Percentiles rank a stretch among this genome's conserved stretches.
Evolutionary conservation across 129 eudicot genomes (phyloP).

Genomic region (Oenanthe sinensis): DNA sequence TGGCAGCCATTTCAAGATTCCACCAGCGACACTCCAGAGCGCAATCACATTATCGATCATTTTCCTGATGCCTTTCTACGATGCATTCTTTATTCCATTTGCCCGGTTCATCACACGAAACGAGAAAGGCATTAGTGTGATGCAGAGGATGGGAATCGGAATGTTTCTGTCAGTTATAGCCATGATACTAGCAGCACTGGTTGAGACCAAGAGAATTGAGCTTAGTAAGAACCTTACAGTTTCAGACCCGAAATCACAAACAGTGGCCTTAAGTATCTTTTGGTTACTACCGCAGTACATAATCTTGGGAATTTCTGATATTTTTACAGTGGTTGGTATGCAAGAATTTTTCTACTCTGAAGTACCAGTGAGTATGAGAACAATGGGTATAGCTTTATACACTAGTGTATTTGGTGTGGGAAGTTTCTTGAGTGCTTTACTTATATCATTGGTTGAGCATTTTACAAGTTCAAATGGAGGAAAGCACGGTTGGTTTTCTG

Average conservation of each 20-base stretch:
- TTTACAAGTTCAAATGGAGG: slow-evolving; percentile 34
- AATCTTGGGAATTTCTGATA: slow-evolving; percentile 72
- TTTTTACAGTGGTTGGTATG: slow-evolving; percentile 96
- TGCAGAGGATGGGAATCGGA: slow-evolving; percentile 87
- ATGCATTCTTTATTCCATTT: slow-evolving; percentile 61
- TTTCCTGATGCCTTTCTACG: slow-evolving; percentile 78
- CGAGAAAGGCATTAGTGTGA: slow-evolving; percentile 68
- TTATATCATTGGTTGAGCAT: slow-evolving; percentile 61
- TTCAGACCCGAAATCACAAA: slow-evolving; percentile 8
- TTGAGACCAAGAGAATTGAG: slow-evolving; percentile 50
- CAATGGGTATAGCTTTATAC: slow-evolving; percentile 89
- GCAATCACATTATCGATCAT: slow-evolving; percentile 82
- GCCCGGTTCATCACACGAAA: slow-evolving; percentile 39
- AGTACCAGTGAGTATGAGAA: slow-evolving; percentile 74
- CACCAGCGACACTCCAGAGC: slow-evolving; percentile 94
- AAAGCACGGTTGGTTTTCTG: slow-evolving; percentile 66
- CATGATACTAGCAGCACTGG: slow-evolving; percentile 77
- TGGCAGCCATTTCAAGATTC: slow-evolving; percentile 71
- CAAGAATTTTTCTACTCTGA: slow-evolving; percentile 89
- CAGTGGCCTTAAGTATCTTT: slow-evolving; percentile 42
- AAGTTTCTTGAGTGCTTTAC: slow-evolving; percentile 64
- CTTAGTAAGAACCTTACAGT: slow-evolving; percentile 5
- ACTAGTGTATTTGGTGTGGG: slow-evolving; percentile 96
- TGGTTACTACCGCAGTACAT: slow-evolving; percentile 88
- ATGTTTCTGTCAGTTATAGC: slow-evolving; percentile 86